Evolutionary conservation across 208 protist species (phyloP), one percentile per base, ranked within the genome.

Genomic region (Leishmania tarentolae): DNA sequence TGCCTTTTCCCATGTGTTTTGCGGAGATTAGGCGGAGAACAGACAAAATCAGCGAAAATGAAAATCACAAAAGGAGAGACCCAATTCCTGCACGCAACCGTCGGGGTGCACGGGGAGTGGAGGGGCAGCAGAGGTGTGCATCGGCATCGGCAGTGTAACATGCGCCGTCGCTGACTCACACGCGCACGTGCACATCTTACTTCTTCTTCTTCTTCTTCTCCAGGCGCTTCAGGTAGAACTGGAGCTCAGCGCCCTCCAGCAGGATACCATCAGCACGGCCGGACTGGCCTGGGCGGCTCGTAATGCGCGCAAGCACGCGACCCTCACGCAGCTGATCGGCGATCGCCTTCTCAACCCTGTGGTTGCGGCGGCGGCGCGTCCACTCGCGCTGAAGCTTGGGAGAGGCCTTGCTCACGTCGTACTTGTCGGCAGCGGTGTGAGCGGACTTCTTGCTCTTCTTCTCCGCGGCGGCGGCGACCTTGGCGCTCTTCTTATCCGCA

Each of bases 141-240:
- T 13, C 46, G 44, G 24, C n/a, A 57, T 13, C 19, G 19, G 47
- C n/a, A 42, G 57, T 28, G 28, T 63, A n/a, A 63, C 28, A 53
- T 21, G 15, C 50, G 50, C 50, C 13, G 50, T 19, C 50, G 50
- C 56, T 61, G 56, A 21, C 56, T 15, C 21, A 40, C 70, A 59
- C 28, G 37, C 17, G 56, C 19, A 53, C 40, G 13, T 42, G 66
- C 19, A 46, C 70, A 56, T 65, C 75, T 76, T 94, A 91, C 89
- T 95, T 95, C 95, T 99, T 99, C 96, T 95, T 95, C 95, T 99
- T 99, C 96, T 99, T 99, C 93, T 99, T 98, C 80, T 97, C 90
- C 76, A 99, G 92, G 91, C 99, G 99, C 91, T 98, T 98, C 80
- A 97, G 76, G 97, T 99, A 99, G 99, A 99, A 99, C 82, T 99